These are phyloP conservation scores for Lasiosphaeria ovina DNA, from an alignment of 495 filamentous ascomycete genomes.

Conservation along the genomic window DNA sequence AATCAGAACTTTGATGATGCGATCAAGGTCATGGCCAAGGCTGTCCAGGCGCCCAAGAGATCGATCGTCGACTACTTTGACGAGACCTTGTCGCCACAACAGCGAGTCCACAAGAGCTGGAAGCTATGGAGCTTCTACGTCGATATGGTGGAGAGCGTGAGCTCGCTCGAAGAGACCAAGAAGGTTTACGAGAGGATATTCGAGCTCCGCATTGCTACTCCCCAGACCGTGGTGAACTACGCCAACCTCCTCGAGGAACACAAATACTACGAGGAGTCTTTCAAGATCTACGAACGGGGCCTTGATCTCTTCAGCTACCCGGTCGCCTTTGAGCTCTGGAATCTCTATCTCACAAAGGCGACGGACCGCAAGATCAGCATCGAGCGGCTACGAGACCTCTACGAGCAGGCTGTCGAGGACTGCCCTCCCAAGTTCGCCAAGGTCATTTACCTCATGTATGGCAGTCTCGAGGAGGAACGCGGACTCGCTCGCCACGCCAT, in stretches of 20 bases:
- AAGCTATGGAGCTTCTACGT: slow-evolving; percentile 99
- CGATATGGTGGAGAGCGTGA: slow-evolving; percentile 92
- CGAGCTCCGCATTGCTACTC: slow-evolving; percentile 95
- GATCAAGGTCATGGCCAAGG: slow-evolving; percentile 93
- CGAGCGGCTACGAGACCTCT: slow-evolving; percentile 90
- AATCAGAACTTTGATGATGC: slow-evolving; percentile 95
- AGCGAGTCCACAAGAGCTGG: slow-evolving; percentile 98
- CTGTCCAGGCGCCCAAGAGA: slow-evolving; percentile 89
- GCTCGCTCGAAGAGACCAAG: slow-evolving; percentile 85
- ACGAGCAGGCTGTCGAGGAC: slow-evolving; percentile 94
- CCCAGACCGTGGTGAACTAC: slow-evolving; percentile 98
- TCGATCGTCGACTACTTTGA: slow-evolving; percentile 98
- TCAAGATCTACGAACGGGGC: slow-evolving; percentile 96
- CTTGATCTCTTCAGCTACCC: slow-evolving; percentile 97
- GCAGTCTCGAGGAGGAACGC: slow-evolving; percentile 93
- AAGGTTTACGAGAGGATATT: slow-evolving; percentile 97
- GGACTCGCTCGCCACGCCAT: slow-evolving; percentile 96
- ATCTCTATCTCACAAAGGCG: slow-evolving; percentile 95
- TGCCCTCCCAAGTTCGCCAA: slow-evolving; percentile 96
- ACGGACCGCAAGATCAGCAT: slow-evolving; percentile 94
- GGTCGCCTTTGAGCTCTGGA: slow-evolving; percentile 98
- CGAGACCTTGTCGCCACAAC: slow-evolving; percentile 88
- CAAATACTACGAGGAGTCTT: slow-evolving; percentile 95
- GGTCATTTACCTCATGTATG: slow-evolving; percentile 95
- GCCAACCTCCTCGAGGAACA: slow-evolving; percentile 94